phyloP scores from a whole-genome alignment of 495 filamentous ascomycete genomes.

The Echria macrotheca region DNA sequence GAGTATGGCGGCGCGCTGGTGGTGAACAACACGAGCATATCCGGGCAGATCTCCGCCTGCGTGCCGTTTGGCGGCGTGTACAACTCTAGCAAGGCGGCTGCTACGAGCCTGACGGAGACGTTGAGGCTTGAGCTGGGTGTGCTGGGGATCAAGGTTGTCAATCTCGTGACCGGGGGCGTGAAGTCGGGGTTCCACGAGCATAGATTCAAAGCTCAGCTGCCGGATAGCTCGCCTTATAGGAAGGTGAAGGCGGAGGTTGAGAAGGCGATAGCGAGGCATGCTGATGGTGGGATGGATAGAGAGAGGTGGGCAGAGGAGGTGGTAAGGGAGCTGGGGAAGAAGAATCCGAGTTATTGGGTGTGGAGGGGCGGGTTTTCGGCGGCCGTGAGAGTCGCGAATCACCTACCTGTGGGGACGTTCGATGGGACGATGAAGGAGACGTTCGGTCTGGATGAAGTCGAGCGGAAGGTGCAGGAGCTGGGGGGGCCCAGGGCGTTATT shows the following conservation, averaged over 20 bases:
- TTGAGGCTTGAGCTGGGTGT: neutral
- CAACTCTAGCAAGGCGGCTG: neutral
- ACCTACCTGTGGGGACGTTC: neutral
- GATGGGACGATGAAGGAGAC: neutral
- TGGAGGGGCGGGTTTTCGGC: neutral
- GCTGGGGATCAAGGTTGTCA: neutral
- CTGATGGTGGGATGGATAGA: neutral
- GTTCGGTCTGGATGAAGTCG: neutral
- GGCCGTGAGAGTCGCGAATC: neutral
- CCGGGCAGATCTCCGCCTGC: neutral
- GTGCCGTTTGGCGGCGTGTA: neutral
- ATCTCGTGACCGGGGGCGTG: neutral
- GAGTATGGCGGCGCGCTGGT: neutral
- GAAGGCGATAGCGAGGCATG: neutral
- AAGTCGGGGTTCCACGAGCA: neutral
- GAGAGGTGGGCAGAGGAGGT: neutral
- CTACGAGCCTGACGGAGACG: neutral
- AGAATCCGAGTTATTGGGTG: neutral
- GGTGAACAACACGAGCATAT: neutral
- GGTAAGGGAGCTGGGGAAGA: neutral
- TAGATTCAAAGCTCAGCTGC: neutral
- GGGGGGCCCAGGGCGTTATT: neutral
- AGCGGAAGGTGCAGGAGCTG: neutral
- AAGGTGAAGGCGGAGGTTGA: neutral
- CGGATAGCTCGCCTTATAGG: neutral